These are phyloP conservation scores for Trichophaea hybrida DNA, from an alignment of 2,329 filamentous ascomycete genomes.

Conservation along the genomic window DNA sequence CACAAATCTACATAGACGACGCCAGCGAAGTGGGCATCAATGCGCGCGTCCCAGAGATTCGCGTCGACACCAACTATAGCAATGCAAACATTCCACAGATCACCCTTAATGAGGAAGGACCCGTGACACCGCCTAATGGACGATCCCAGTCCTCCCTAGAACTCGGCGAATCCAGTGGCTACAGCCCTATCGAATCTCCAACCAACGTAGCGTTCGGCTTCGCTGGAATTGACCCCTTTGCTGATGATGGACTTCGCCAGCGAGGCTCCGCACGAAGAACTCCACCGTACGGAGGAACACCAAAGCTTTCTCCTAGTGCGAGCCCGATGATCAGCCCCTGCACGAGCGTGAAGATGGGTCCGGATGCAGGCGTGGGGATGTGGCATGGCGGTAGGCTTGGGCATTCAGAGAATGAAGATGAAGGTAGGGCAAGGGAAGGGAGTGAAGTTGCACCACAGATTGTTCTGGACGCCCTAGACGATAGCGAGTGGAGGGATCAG, in stretches of 20 bases:
- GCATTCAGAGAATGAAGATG: neutral
- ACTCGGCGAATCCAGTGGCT: neutral
- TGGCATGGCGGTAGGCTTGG: neutral
- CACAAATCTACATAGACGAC: constrained; percentile 17
- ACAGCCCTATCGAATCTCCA: neutral
- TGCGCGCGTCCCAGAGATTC: constrained; percentile 13
- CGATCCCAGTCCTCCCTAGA: neutral
- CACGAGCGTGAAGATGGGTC: constrained; percentile 9
- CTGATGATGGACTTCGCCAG: neutral
- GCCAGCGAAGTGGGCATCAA: constrained; percentile 10
- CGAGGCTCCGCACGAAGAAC: neutral
- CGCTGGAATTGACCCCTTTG: neutral
- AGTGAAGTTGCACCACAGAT: constrained; percentile 22
- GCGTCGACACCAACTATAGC: constrained; percentile 8
- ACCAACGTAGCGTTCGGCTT: neutral
- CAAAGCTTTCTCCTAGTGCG: constrained; percentile 12
- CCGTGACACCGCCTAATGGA: neutral
- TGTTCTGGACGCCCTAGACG: constrained; percentile 23
- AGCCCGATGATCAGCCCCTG: constrained; percentile 22
- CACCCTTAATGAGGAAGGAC: constrained; percentile 1
- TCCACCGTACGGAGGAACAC: neutral
- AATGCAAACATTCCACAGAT: neutral
- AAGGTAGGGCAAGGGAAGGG: constrained; percentile 2
- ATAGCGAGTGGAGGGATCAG: constrained; percentile 21
- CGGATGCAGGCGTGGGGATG: neutral